These are phyloP conservation scores for Vaccinium vitisidaea DNA, from an alignment of 148 eudicot species.

Conservation along the genomic window DNA sequence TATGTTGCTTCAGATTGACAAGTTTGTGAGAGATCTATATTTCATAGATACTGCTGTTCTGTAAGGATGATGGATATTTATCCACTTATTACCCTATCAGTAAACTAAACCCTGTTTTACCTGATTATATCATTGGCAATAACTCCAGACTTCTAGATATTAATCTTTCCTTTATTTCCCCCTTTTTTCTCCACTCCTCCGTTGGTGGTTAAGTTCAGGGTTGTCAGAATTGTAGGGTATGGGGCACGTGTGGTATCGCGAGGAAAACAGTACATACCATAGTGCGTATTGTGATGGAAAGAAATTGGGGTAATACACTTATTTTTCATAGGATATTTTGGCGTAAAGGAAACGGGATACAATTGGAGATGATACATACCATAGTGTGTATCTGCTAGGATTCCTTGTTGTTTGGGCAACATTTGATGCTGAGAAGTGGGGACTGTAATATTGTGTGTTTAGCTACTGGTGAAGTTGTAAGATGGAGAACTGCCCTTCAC, in stretches of 20 bases:
- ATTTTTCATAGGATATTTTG: neutral
- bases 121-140: constrained; percentile 3
- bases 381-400: neutral
- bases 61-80: neutral
- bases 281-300: neutral
- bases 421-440: neutral
- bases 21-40: neutral
- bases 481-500: neutral
- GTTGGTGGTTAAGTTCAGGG: neutral
- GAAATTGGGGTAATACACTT: neutral
- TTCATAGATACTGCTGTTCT: neutral
- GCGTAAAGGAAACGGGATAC: neutral
- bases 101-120: neutral
- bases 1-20: neutral
- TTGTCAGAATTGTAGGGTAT: neutral
- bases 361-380: neutral
- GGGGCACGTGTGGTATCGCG: neutral
- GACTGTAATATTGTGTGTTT: neutral
- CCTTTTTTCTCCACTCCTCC: neutral
- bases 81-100: neutral
- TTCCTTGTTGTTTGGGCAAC: neutral
- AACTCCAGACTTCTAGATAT: neutral
- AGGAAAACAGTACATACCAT: neutral
- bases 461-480: neutral
- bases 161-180: neutral